Conservation (phyloP, 1,139 yeast genomes). For the Saccharomycopsis hybrid region DNA sequence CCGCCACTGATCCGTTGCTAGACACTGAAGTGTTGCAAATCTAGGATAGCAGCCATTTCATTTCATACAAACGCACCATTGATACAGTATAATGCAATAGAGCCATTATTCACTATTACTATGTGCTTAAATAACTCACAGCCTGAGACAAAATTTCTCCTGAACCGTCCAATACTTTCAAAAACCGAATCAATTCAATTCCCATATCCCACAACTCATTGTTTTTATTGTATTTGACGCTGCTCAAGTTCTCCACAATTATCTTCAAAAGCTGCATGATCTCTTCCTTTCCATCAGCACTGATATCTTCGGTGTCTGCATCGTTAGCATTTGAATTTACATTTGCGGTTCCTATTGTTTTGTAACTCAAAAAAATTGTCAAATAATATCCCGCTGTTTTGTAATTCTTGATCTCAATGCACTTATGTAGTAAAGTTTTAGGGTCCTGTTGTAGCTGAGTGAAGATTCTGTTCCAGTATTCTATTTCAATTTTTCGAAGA, state of each 20-base stretch:
- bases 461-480: conserved; percentile 54
- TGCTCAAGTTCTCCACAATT: conserved; percentile 30
- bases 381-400: conserved; percentile 39
- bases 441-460: conserved; percentile 34
- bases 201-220: conserved; percentile 43
- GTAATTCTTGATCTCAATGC: conserved; percentile 36
- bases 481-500: conserved; percentile 59
- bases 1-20: no score
- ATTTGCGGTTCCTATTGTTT: conserved; percentile 21
- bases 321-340: no score
- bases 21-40: no score
- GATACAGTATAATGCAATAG: no score
- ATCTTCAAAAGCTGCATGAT: conserved; percentile 36
- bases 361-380: conserved; percentile 41
- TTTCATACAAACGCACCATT: no score
- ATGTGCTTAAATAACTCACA: no score
- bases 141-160: conserved; percentile 13
- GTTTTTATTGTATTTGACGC: conserved; percentile 27
- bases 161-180: conserved; percentile 37
- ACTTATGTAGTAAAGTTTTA: conserved; percentile 32
- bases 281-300: conserved; percentile 22
- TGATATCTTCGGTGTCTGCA: conserved; percentile 20
- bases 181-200: conserved; percentile 41
- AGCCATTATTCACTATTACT: no score
- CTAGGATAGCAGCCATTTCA: no score